Base-by-base conservation (phyloP, 192 early-diverging fungal genomes). In the Chytriomyces confervae region DNA sequence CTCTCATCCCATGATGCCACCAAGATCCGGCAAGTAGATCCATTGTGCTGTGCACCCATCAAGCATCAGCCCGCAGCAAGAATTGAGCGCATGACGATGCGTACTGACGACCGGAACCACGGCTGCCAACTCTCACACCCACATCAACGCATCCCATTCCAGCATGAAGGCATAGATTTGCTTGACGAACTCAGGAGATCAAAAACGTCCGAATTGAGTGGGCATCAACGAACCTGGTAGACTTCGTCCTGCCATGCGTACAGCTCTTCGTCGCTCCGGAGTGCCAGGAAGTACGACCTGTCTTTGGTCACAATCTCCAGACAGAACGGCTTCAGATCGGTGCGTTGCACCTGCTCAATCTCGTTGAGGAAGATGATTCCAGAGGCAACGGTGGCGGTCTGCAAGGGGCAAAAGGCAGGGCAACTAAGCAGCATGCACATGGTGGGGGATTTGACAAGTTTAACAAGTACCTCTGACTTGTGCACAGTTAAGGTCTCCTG, bases 211-310 rank as follows among this genome's bases (percentile, higher is more conserved):
- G 36, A 36, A 36, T 36, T 36, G 36, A 36, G 36, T 36, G 36
- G 36, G 36, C 36, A 4, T 36, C 1, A 36, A 36, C 36, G 36
- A 36, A 94, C 93, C 79, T 93, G 93, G 85, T 98, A 98, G 82
- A 99, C 94, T 77, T 95, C 93, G 78, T 99, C 97, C 90, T 97
- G 94, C 98, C 98, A 99, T 62, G 92, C 91, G 82, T 99, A 99
- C 44, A 99, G 86, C 81, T 99, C 97, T 82, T 97, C 94, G 81
- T 99, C 98, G 81, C 91, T 96, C 81, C 93, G 93, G 82, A 93
- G 95, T 8, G 95, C 89, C 46, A 99, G 82, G 82, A 92, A 97
- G 81, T 96, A 98, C 51, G 91, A 92, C 85, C 94, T 92, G 65
- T 97, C 96, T 83, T 94, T 96, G 45, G 96, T 95, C 61, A 90